Percentiles rank a stretch among this genome's conserved stretches.
Evolutionary conservation across 441 rosid genomes (phyloP).

Genomic region (Populus tomentosa): DNA sequence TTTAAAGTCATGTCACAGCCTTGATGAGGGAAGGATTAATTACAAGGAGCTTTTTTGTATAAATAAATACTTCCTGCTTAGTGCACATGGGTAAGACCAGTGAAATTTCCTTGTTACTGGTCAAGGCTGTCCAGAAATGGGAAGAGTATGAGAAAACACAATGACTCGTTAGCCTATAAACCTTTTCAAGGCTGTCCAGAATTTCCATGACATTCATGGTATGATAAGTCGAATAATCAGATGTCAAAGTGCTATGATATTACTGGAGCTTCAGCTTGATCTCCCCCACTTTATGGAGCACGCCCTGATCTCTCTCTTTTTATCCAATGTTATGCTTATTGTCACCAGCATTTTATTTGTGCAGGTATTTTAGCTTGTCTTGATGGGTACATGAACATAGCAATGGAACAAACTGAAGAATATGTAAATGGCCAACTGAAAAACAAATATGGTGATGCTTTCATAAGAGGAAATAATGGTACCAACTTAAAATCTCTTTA

Average conservation of each 20-base stretch:
- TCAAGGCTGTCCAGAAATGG: not conserved
- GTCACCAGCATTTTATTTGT: not conserved
- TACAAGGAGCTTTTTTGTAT: not conserved
- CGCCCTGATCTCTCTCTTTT: not conserved
- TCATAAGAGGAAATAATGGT: constrained; percentile 92
- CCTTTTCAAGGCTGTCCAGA: not conserved
- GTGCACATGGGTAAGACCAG: not conserved
- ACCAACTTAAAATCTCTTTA: not conserved
- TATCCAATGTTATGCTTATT: not conserved
- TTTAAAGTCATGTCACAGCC: not conserved
- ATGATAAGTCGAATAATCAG: not conserved
- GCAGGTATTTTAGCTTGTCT: constrained; percentile 79
- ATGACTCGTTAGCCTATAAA: not conserved
- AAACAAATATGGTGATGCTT: constrained; percentile 83
- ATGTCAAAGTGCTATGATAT: not conserved
- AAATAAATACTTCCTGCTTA: not conserved
- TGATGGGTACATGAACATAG: constrained; percentile 88
- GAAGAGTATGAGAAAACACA: not conserved
- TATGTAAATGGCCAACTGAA: constrained; percentile 65
- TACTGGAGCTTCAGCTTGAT: not conserved
- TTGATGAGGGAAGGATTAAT: not conserved
- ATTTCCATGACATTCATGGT: not conserved
- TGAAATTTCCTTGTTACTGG: not conserved
- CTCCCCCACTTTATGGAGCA: not conserved
- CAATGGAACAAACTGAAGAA: constrained; percentile 88